These are phyloP conservation scores for Grifola frondosa DNA, from an alignment of 1,284 basidiomycete genomes.

Conservation along the genomic window DNA sequence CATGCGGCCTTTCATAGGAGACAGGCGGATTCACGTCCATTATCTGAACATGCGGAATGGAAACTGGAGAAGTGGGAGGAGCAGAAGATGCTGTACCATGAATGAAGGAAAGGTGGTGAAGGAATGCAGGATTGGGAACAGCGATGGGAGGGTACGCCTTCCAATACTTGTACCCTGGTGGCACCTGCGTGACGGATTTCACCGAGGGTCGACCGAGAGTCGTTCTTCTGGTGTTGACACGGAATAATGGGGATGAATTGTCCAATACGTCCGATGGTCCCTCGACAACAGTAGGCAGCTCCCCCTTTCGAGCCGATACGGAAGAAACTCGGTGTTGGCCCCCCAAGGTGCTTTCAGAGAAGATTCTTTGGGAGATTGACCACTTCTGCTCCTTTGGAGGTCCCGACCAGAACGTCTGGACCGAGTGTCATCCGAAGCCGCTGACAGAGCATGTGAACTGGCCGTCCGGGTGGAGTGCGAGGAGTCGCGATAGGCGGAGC, in stretches of 20 bases:
- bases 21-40: too few species aligned
- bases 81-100: too few species aligned
- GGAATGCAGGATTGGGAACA: too few species aligned
- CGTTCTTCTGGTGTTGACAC: conserved; percentile 9
- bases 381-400: conserved; percentile 11
- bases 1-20: conserved; percentile 8
- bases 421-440: conserved; percentile 1
- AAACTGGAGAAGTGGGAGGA: too few species aligned
- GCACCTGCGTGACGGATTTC: too few species aligned
- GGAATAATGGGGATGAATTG: conserved; percentile 3
- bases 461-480: conserved; percentile 10
- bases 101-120: too few species aligned
- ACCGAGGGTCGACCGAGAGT: too few species aligned
- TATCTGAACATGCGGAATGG: too few species aligned
- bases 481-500: conserved; percentile 13
- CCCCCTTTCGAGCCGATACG: conserved; percentile 18
- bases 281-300: conserved; percentile 19
- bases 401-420: too few species aligned
- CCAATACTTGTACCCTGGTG: too few species aligned
- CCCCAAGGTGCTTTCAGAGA: conserved; percentile 13
- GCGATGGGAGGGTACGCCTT: too few species aligned
- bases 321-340: conserved; percentile 14
- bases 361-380: conserved; percentile 15
- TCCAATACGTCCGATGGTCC: conserved; percentile 1
- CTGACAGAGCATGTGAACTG: conserved; percentile 5